Evolutionary conservation across 768 basidiomycete genomes (phyloP), one percentile per base, ranked within the genome.

Genomic region (Clathrus columnatus): DNA sequence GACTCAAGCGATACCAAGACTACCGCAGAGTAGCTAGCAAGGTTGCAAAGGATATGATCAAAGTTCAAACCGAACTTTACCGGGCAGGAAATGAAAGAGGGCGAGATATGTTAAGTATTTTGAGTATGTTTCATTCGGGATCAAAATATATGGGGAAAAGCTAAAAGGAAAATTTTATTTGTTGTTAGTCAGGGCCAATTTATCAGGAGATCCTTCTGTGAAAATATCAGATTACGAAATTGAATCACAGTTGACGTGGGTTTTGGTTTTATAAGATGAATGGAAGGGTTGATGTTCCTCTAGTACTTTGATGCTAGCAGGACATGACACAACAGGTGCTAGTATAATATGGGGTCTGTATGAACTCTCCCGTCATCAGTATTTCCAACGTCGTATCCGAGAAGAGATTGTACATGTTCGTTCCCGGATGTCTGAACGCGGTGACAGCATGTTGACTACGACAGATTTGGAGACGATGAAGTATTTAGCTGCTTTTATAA

Each of bases 61-160:
- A 74, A n/a, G 71, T 36, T 71, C 18, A 81, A 81, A 63, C 65
- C 73, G 3, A 72, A 75, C 46, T 76, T 74, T 8, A 66, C 77
- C 17, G 58, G 71, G 4, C 68, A 73, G 43, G 79, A 78, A 2
- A 36, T n/a, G 36, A 36, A n/a, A n/a, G 36, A 11, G 36, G 36
- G n/a, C 11, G 7, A 36, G 36, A 36, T 36, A 36, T 36, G 2
- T 36, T 36, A 36, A 36, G 36, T 8, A 36, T 36, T n/a, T 36
- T 36, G 36, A 11, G 36, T 36, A 8, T 11, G 36, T 36, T n/a
- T 36, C 26, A 42, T 56, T 50, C 17, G 16, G 7, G 10, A 16
- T 0, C 30, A 7, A 20, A 26, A 29, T 44, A 24, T 27, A 30
- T 18, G n/a, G n/a, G n/a, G 42, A 43, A 26, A 48, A 11, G 28